Conservation (phyloP, 179 eudicot species). For the Beta lomatogona region DNA sequence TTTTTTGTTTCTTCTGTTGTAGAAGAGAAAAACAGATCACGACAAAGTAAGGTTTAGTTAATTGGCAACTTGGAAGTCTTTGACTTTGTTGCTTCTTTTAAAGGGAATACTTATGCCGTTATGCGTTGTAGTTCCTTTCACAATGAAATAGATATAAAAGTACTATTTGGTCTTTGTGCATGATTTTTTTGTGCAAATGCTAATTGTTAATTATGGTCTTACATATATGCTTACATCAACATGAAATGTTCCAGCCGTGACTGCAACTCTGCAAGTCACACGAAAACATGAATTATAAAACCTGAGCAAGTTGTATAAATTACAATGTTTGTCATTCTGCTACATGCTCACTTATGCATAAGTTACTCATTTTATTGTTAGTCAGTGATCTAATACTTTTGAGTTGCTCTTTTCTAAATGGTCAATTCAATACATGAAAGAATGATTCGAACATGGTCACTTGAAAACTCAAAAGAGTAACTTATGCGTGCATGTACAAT, state of each 20-base stretch:
- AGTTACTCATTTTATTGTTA: no score
- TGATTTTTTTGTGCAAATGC: neutral
- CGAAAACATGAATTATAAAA: slow-evolving; percentile 19
- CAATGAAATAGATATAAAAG: slow-evolving; percentile 6
- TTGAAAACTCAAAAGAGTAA: no score
- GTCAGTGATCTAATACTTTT: no score
- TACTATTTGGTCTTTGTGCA: slow-evolving; percentile 17
- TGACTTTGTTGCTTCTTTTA: slow-evolving; percentile 31
- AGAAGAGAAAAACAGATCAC: neutral
- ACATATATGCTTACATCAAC: slow-evolving; percentile 33
- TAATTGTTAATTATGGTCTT: slow-evolving; percentile 22
- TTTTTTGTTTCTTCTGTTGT: slow-evolving; percentile 7
- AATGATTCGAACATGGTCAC: no score
- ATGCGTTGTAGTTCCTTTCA: slow-evolving; percentile 4
- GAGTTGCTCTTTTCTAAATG: no score
- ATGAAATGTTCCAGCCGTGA: neutral
- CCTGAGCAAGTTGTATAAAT: slow-evolving; percentile 27
- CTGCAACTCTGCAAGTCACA: slow-evolving; percentile 23
- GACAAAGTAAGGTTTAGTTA: slow-evolving; percentile 6
- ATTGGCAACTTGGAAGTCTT: slow-evolving; percentile 12
- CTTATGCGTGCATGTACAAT: no score
- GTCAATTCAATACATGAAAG: no score
- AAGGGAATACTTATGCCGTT: slow-evolving; percentile 5
- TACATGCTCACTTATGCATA: no score
- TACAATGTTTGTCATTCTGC: neutral